A percentile compares a stretch with the other conserved stretches of the same genome.
Conservation (phyloP, 805 yeast species). For the Kazachstania kunashirensis region DNA sequence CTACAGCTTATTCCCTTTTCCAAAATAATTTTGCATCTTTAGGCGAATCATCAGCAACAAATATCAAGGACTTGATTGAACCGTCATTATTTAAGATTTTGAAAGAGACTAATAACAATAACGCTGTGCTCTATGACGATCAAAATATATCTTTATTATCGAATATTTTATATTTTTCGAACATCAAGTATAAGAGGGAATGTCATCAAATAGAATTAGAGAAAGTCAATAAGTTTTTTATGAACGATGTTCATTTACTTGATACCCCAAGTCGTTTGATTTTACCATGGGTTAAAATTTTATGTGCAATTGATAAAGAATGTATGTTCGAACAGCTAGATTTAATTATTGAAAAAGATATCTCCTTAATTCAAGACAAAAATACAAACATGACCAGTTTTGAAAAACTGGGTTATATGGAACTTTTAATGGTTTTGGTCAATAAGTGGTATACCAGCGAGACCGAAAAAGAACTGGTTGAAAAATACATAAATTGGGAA, state of each 20-base stretch:
- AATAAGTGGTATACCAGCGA: conserved; percentile 25
- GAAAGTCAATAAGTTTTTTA: conserved; percentile 32
- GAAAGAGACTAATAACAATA: background rate
- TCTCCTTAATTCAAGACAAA: background rate
- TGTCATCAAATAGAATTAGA: conserved; percentile 39
- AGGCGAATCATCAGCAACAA: conserved; percentile 9
- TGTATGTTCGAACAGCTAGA: conserved; percentile 16
- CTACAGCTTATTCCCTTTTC: conserved; percentile 21
- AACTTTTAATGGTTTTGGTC: conserved; percentile 19
- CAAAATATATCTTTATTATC: conserved; percentile 22
- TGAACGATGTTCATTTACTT: conserved; percentile 15
- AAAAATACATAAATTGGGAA: conserved; percentile 10
- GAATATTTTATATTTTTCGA: conserved; percentile 29
- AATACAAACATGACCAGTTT: conserved; percentile 3
- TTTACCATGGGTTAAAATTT: conserved; percentile 35
- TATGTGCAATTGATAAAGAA: conserved; percentile 44
- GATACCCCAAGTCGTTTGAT: conserved; percentile 28
- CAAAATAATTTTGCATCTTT: conserved; percentile 17
- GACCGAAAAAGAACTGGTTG: conserved; percentile 1
- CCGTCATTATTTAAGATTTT: conserved; percentile 11
- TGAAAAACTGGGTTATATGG: conserved; percentile 23
- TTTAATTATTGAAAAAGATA: conserved; percentile 5
- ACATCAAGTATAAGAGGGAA: conserved; percentile 23
- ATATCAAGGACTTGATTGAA: conserved; percentile 16
- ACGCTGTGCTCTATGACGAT: conserved; percentile 15